Base-by-base conservation (phyloP, 106 monocot species). In the Cymbidium sinense region DNA sequence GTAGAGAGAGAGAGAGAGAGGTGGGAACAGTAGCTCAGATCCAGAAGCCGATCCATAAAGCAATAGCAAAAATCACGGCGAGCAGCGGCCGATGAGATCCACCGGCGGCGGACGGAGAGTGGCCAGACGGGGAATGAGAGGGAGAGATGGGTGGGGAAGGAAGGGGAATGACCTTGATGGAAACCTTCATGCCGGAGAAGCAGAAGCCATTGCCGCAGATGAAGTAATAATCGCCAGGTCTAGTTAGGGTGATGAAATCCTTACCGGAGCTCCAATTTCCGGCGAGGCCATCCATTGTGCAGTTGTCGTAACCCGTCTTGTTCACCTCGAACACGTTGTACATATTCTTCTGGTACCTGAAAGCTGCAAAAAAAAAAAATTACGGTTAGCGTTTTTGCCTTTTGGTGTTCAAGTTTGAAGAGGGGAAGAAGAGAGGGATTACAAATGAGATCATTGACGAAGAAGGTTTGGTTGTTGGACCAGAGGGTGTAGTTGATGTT, bases 201-300 rank as follows among this genome's bases (percentile, higher is more conserved):
- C 96, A 95, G 77, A 84, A 84, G 1, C 91, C 88, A 54, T 85
- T 88, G 62, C 87, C 86, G 70, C 96, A 93, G 50, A 96, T 85
- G 91, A 96, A 96, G 86, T 93, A 96, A 83, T 96, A 93, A 20
- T 41, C 77, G 54, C 83, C 82, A 21, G 93, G 43, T 73, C 86
- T 67, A 77, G 76, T 19, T 17, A 96, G 83, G 15, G 83, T 85
- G 50, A 96, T 89, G 91, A 96, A 96, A 62, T 96, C 96, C 86
- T 96, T 93, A 41, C 96, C 96, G 77, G 88, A 93, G 85, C 80
- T 96, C 96, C 96, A 96, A 82, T 96, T 96, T 15, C 96, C 96
- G 37, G 76, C 79, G 70, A 85, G 71, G 7, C 91, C 87, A 71
- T 89, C 91, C 72, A 85, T 86, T 34, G 96, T 93, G 86, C 96